Percentiles rank a stretch among this genome's conserved stretches.
phyloP scores from a whole-genome alignment of 2,329 filamentous ascomycete species.

The Sphaceloma murrayae region DNA sequence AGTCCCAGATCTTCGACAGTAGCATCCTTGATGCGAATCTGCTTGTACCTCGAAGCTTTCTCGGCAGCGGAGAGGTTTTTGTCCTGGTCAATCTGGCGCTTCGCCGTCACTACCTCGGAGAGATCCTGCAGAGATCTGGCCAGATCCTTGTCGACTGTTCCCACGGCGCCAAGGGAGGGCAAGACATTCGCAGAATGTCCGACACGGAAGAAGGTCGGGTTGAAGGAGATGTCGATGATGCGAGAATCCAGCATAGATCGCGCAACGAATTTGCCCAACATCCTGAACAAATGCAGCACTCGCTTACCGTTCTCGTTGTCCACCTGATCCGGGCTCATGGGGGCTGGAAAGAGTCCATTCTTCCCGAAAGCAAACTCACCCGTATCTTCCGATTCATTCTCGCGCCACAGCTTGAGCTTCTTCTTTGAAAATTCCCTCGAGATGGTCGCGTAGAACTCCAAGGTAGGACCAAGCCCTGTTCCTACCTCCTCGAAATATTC shows the following conservation, averaged over 20 bases:
- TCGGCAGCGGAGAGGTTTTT: constrained; percentile 53
- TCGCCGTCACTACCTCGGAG: constrained; percentile 75
- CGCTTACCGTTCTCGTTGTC: constrained; percentile 71
- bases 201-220: constrained; percentile 94
- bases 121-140: constrained; percentile 78
- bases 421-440: constrained; percentile 97
- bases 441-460: constrained; percentile 96
- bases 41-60: constrained; percentile 60
- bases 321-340: constrained; percentile 70
- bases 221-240: constrained; percentile 96
- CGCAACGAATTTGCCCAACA: constrained; percentile 93
- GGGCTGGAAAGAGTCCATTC: constrained; percentile 81
- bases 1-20: constrained; percentile 78
- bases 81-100: constrained; percentile 72
- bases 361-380: constrained; percentile 79
- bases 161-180: constrained; percentile 80
- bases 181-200: constrained; percentile 57
- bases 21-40: constrained; percentile 65
- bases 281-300: constrained; percentile 78
- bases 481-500: constrained; percentile 99
- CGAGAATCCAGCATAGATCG: constrained; percentile 96
- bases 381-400: constrained; percentile 61
- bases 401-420: constrained; percentile 93
- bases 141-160: constrained; percentile 75
- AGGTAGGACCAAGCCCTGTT: constrained; percentile 84